A percentile compares a stretch with the other conserved stretches of the same genome.
phyloP scores from a whole-genome alignment of 2,329 filamentous ascomycete species.

The Ilyonectria destructans region DNA sequence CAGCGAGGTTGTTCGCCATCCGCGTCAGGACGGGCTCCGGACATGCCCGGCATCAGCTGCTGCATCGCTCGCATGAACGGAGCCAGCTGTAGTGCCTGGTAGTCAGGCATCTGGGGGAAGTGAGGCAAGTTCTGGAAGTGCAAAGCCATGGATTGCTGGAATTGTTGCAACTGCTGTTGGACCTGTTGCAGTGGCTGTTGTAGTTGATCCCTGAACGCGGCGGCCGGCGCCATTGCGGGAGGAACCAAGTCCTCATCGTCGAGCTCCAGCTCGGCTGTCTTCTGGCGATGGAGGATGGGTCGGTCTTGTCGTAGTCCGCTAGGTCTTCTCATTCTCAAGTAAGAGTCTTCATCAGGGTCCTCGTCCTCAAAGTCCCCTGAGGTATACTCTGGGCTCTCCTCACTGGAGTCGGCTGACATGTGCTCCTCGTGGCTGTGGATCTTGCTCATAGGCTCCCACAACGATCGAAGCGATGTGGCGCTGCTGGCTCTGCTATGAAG shows the following conservation, averaged over 20 bases:
- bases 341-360: slow-evolving; percentile 57
- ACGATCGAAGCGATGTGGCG: slow-evolving; percentile 76
- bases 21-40: slow-evolving; percentile 65
- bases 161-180: slow-evolving; percentile 84
- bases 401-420: slow-evolving; percentile 61
- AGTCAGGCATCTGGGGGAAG: slow-evolving; percentile 78
- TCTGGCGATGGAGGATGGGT: slow-evolving; percentile 56
- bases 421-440: slow-evolving; percentile 53
- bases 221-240: slow-evolving; percentile 74
- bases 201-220: slow-evolving; percentile 82
- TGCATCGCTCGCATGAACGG: slow-evolving; percentile 82
- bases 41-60: slow-evolving; percentile 79
- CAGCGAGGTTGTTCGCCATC: slow-evolving; percentile 66
- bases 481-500: slow-evolving; percentile 77
- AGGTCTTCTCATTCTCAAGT: slow-evolving; percentile 55
- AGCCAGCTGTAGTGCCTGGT: slow-evolving; percentile 72
- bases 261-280: slow-evolving; percentile 51
- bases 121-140: slow-evolving; percentile 73
- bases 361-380: slow-evolving; percentile 62
- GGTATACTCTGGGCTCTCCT: slow-evolving; percentile 63
- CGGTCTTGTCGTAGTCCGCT: slow-evolving; percentile 53
- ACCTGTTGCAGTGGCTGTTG: slow-evolving; percentile 82
- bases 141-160: slow-evolving; percentile 80
- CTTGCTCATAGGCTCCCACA: slow-evolving; percentile 72
- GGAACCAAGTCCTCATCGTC: slow-evolving; percentile 60